Evolutionary conservation across 495 filamentous ascomycete genomes (phyloP).

Genomic region (Trichoderma gamsii): DNA sequence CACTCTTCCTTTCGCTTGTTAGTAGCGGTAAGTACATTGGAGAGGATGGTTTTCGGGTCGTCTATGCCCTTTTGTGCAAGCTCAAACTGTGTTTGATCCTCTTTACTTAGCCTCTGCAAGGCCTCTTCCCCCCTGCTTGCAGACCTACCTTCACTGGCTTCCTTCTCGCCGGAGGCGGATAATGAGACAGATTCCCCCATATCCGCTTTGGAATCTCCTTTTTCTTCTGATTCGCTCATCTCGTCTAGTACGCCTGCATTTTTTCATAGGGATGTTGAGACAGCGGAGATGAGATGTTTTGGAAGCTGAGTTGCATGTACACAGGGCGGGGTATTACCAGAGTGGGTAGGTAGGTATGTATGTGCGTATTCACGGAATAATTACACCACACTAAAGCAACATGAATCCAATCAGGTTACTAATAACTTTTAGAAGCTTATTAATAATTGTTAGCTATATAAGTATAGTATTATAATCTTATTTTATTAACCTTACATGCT

Average conservation of each 20-base stretch:
- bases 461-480: too few relatives aligned
- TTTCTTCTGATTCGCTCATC: neutral
- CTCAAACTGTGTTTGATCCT: neutral
- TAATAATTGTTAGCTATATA: too few relatives aligned
- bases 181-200: neutral
- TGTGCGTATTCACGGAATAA: too few relatives aligned
- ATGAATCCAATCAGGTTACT: too few relatives aligned
- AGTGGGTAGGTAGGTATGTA: too few relatives aligned
- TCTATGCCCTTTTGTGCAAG: neutral
- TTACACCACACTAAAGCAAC: too few relatives aligned
- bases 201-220: conserved; percentile 1
- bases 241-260: neutral
- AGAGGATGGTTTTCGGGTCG: neutral
- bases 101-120: neutral
- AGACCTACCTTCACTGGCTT: neutral
- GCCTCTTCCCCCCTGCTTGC: conserved; percentile 7
- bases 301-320: too few relatives aligned
- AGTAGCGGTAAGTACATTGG: neutral
- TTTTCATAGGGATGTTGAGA: too few relatives aligned
- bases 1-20: conserved; percentile 10
- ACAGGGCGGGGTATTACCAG: too few relatives aligned
- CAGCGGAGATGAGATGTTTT: too few relatives aligned
- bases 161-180: neutral
- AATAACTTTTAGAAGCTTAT: too few relatives aligned
- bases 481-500: too few relatives aligned